phyloP scores from a whole-genome alignment of 805 yeast genomes.

The Pichia manshurica region DNA sequence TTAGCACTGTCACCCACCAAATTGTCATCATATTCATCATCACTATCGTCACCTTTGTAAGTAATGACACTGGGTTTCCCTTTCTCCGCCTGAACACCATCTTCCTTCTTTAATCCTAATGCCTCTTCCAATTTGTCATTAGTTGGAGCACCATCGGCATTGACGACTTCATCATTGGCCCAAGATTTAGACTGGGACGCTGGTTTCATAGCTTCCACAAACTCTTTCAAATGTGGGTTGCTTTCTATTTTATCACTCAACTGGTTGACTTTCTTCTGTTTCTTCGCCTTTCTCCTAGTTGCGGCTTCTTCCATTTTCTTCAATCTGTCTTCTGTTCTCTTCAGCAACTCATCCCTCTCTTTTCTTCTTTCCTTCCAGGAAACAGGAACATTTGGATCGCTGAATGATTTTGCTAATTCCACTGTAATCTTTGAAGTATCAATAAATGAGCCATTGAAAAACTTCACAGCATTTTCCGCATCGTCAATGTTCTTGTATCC shows the following conservation, averaged over 20 bases:
- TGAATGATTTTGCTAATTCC: constrained; percentile 74
- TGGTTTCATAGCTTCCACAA: constrained; percentile 77
- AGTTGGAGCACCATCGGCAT: constrained; percentile 42
- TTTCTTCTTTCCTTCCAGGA: constrained; percentile 51
- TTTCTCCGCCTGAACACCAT: constrained; percentile 28
- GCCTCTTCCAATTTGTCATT: constrained; percentile 40
- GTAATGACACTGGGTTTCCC: background rate
- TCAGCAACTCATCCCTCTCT: constrained; percentile 44
- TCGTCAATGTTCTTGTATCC: constrained; percentile 73
- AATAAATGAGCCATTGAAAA: constrained; percentile 71
- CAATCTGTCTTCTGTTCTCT: constrained; percentile 45
- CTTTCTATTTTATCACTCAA: constrained; percentile 58
- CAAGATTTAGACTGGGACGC: constrained; percentile 64
- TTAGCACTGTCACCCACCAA: constrained; percentile 27
- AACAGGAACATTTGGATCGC: constrained; percentile 75
- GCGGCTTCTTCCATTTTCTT: constrained; percentile 44
- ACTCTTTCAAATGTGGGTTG: constrained; percentile 71
- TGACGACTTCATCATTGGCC: constrained; percentile 57
- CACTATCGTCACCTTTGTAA: constrained; percentile 38
- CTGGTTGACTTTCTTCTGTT: constrained; percentile 31
- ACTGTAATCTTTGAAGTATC: constrained; percentile 81
- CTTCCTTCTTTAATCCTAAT: constrained; percentile 23
- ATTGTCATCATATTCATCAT: constrained; percentile 45
- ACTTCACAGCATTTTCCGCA: constrained; percentile 72
- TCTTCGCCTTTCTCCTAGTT: constrained; percentile 37